Evolutionary conservation across 345 rosid genomes (phyloP), one percentile per base, ranked within the genome.

Genomic region (Acer saccharum): DNA sequence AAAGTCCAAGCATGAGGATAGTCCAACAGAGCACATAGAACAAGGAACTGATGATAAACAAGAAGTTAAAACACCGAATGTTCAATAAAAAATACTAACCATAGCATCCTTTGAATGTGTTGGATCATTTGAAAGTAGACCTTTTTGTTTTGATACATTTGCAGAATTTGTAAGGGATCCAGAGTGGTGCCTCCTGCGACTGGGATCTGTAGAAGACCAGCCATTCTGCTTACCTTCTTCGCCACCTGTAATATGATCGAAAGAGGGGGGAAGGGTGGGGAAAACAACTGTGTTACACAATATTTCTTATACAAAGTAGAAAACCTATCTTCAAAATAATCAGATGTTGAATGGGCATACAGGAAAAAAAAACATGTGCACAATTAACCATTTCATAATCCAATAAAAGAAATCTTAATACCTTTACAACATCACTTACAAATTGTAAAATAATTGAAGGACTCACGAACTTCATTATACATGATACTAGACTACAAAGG

Each of bases 141-240:
- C 75, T 78, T 89, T 89, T 71, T 87, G 89, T 78, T 87, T 89
- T 12, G 83, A 80, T 74, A 75, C 72, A 67, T 84, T 85, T 17
- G 85, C 87, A 39, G 86, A 43, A 71, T 77, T 75, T 13, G 75
- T 12, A 4, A 87, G 52, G 1, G 83, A 88, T 68, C 90, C 92
- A 39, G 92, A 86, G 60, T 80, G 77, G 60, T 80, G 77, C 76
- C 88, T 87, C 81, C 88, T 79, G 27, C 87, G 83, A 52, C 89
- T 61, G 21, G 88, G 81, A 77, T 89, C 92, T 46, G 66, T 79
- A 41, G 83, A 70, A 73, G 87, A 77, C 86, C 84, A 88, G 64
- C 87, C 90, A 78, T 65, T n/a, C 46, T 60, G 79, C 39, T 84
- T 81, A 1, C 74, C 81, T 75, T 84, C 87, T 69, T 84, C 90